A percentile compares a stretch with the other conserved stretches of the same genome.
Conservation (phyloP, 1,284 basidiomycete genomes). For the Cystobasidium pallidum region DNA sequence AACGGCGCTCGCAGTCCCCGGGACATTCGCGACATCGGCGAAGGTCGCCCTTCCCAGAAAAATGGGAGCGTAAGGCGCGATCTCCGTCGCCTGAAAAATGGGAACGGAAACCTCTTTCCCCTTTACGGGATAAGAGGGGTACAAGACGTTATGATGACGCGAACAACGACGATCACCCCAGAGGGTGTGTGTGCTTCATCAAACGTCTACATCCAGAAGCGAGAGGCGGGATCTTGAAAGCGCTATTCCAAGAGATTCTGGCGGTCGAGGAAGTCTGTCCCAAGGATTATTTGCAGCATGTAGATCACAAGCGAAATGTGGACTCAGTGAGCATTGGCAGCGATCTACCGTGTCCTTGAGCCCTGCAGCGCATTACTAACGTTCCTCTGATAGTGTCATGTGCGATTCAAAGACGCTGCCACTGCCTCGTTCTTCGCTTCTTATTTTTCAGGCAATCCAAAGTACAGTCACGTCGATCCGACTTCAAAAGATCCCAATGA, state of each 20-base stretch:
- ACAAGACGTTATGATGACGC: constrained; percentile 18
- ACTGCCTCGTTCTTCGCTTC: constrained; percentile 61
- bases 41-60: constrained; percentile 15
- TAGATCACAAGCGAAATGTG: constrained; percentile 74
- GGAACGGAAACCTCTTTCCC: constrained; percentile 23
- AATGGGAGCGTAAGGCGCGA: constrained; percentile 35
- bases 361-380: constrained; percentile 2
- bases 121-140: constrained; percentile 9
- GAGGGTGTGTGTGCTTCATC: constrained; percentile 68
- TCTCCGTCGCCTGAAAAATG: constrained; percentile 19
- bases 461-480: constrained; percentile 64
- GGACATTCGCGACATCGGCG: not conserved
- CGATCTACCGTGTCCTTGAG: not conserved
- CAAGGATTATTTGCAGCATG: constrained; percentile 71
- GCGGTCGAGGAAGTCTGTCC: constrained; percentile 51
- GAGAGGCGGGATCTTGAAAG: constrained; percentile 73
- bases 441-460: constrained; percentile 59
- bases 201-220: constrained; percentile 70
- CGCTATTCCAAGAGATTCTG: constrained; percentile 63
- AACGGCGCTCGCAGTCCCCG: constrained; percentile 13
- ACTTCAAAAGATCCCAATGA: constrained; percentile 52
- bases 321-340: constrained; percentile 62
- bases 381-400: constrained; percentile 63
- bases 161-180: constrained; percentile 62
- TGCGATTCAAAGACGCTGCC: constrained; percentile 66